phyloP scores from a whole-genome alignment of 208 protist genomes.

The Leishmania amazonensis region DNA sequence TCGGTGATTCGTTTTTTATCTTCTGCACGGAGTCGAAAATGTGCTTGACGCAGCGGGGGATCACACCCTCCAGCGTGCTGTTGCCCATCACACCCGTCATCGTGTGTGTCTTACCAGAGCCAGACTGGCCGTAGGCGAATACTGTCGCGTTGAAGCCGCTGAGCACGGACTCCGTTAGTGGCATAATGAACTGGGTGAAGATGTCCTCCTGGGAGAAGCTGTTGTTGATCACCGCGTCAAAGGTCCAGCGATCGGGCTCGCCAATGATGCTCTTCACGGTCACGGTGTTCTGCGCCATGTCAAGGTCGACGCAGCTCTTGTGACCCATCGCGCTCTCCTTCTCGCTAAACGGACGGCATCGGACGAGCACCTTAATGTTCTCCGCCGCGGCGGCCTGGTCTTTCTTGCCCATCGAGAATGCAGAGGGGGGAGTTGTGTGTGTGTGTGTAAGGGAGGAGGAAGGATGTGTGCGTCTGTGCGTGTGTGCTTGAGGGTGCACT shows the following conservation, averaged over 20 bases:
- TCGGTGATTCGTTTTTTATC: slow-evolving; percentile 40
- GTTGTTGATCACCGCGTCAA: slow-evolving; percentile 92
- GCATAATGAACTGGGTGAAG: slow-evolving; percentile 87
- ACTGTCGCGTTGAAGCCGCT: slow-evolving; percentile 94
- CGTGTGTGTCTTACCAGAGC: slow-evolving; percentile 95
- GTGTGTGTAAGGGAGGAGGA: not conserved
- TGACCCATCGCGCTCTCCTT: slow-evolving; percentile 80
- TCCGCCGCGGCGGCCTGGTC: slow-evolving; percentile 56
- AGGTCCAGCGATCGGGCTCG: slow-evolving; percentile 82
- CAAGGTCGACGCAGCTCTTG: slow-evolving; percentile 78
- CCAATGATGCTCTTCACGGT: slow-evolving; percentile 60
- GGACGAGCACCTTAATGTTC: slow-evolving; percentile 91
- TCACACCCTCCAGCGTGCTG: slow-evolving; percentile 68
- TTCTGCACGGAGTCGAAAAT: slow-evolving; percentile 75
- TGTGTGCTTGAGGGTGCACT: not conserved
- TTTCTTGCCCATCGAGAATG: slow-evolving; percentile 67
- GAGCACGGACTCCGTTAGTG: slow-evolving; percentile 85
- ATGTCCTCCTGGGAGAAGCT: slow-evolving; percentile 88
- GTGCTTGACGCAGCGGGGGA: slow-evolving; percentile 79
- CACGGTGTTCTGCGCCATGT: slow-evolving; percentile 76
- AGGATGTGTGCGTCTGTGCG: too few relatives aligned
- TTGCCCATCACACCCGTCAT: slow-evolving; percentile 84
- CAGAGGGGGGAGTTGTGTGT: not conserved
- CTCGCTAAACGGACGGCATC: slow-evolving; percentile 82
- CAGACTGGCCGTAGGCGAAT: slow-evolving; percentile 96